These are phyloP conservation scores for Cercospora canescens DNA, from an alignment of 2,329 filamentous ascomycete species.

Conservation along the genomic window DNA sequence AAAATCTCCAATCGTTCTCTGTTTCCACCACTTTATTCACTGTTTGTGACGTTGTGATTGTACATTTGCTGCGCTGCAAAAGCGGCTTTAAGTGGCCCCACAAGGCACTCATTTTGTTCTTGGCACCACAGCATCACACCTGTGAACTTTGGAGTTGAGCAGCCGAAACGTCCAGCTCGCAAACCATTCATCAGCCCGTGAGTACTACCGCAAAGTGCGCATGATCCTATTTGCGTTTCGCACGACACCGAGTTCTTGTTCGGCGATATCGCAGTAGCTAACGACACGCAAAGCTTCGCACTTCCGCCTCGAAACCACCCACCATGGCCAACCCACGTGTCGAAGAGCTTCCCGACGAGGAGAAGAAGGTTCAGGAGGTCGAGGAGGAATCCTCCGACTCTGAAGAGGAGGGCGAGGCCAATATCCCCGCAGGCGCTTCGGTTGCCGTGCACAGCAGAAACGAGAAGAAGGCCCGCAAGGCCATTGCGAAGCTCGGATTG, in stretches of 20 bases:
- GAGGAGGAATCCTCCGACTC: constrained; percentile 71
- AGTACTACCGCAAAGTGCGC: background rate
- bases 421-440: constrained; percentile 79
- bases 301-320: constrained; percentile 8
- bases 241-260: background rate
- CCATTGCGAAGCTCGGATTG: constrained; percentile 96
- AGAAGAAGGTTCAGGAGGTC: constrained; percentile 60
- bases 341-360: constrained; percentile 93
- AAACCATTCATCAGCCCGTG: background rate
- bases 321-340: constrained; percentile 94
- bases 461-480: constrained; percentile 99
- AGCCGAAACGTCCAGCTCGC: background rate
- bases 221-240: background rate
- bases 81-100: background rate
- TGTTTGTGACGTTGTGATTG: background rate
- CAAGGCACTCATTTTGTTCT: constrained; percentile 1
- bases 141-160: background rate
- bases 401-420: constrained; percentile 72
- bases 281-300: constrained; percentile 3
- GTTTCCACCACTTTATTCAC: background rate
- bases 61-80: background rate
- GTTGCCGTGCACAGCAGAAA: constrained; percentile 96
- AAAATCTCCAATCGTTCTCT: constrained; percentile 3
- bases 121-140: constrained; percentile 1
- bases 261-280: background rate